Percentiles rank a stretch among this genome's conserved stretches.
Conservation (phyloP, 83 land plant species). For the Larix sibirica region DNA sequence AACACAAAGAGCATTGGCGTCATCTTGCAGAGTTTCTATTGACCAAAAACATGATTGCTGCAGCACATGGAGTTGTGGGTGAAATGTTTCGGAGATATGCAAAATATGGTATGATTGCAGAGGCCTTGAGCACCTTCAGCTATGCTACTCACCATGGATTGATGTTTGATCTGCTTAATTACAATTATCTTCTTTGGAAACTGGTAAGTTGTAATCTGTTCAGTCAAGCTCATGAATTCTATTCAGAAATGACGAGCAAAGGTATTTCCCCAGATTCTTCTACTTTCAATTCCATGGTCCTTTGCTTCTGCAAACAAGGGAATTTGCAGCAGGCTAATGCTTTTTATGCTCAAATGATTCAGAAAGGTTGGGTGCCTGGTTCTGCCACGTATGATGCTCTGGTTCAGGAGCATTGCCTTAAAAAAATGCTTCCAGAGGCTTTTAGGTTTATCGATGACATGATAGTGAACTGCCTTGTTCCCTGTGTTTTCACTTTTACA, state of each 20-base stretch:
- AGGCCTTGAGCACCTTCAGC: constrained; percentile 14
- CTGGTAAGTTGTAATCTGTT: constrained; percentile 4
- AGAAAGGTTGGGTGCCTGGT: constrained; percentile 60
- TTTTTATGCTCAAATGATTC: constrained; percentile 62
- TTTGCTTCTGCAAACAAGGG: constrained; percentile 58
- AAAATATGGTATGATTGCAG: neutral
- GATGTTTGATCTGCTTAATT: constrained; percentile 14
- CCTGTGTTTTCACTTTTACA: constrained; percentile 16
- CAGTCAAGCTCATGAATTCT: constrained; percentile 17
- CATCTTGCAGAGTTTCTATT: no score
- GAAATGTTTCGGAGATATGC: no score
- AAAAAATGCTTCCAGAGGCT: constrained; percentile 73
- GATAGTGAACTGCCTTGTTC: neutral
- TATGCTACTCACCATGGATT: constrained; percentile 26
- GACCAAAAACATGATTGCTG: no score
- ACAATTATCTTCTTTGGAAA: constrained; percentile 1
- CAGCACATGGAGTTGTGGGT: no score
- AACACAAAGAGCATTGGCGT: no score
- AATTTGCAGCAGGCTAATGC: constrained; percentile 67
- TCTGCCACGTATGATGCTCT: constrained; percentile 60
- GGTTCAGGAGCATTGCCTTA: constrained; percentile 66
- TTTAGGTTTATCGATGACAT: constrained; percentile 37
- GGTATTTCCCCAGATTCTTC: constrained; percentile 7
- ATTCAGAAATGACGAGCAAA: neutral
- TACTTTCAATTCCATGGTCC: constrained; percentile 36